Percentiles rank a stretch among this genome's conserved stretches.
Evolutionary conservation across 83 land plant species (phyloP).

Genomic region (Picea engelmannii): DNA sequence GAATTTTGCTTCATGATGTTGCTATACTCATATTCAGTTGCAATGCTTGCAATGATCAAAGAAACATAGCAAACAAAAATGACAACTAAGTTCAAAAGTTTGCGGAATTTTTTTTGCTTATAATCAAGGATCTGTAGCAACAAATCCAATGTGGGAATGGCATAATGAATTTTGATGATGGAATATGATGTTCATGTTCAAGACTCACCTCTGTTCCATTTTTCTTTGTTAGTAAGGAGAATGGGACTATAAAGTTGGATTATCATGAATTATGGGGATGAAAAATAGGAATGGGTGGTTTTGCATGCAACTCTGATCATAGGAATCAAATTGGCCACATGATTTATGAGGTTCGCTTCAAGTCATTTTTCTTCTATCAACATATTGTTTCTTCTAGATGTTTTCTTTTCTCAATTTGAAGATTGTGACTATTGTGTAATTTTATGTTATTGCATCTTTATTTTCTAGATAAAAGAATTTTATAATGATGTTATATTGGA

Average conservation of each 20-base stretch:
- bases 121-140: conserved; percentile 5
- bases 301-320: neutral
- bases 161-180: conserved; percentile 11
- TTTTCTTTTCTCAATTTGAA: neutral
- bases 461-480: neutral
- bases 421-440: neutral
- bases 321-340: conserved; percentile 8
- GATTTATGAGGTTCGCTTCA: conserved; percentile 12
- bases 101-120: neutral
- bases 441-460: neutral
- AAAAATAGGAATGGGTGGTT: neutral
- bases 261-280: conserved; percentile 10
- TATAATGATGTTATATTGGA: neutral
- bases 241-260: conserved; percentile 6
- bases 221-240: neutral
- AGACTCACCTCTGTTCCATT: conserved; percentile 1
- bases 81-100: neutral
- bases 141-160: conserved; percentile 7
- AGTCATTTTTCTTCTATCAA: conserved; percentile 9
- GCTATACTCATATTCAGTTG: too few relatives aligned
- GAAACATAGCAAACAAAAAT: neutral
- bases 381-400: conserved; percentile 1
- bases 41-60: neutral
- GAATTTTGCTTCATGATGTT: too few relatives aligned
- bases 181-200: conserved; percentile 1